A percentile compares a stretch with the other conserved stretches of the same genome.
These are phyloP conservation scores for Secale cereale DNA, from an alignment of 176 grass and related monocot genomes.

Conservation along the genomic window DNA sequence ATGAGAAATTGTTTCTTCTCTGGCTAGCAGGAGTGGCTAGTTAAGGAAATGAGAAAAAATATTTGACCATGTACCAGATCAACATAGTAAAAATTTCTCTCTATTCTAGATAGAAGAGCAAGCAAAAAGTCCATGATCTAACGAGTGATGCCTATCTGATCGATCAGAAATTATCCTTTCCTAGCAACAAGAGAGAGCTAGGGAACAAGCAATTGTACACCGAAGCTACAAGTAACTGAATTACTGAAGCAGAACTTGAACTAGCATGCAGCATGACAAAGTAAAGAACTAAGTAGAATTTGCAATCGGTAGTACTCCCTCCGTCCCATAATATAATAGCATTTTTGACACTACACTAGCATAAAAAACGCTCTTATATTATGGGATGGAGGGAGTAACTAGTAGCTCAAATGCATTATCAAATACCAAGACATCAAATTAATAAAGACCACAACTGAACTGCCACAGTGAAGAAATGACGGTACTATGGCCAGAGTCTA, in stretches of 20 bases:
- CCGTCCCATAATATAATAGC: too few relatives aligned
- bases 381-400: too few relatives aligned
- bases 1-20: not conserved
- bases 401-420: not conserved
- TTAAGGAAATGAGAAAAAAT: not conserved
- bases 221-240: not conserved
- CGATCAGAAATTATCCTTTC: not conserved
- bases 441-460: not conserved
- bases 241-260: not conserved
- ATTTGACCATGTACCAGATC: not conserved
- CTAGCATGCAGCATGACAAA: not conserved
- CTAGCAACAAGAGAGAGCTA: not conserved
- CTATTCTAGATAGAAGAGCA: not conserved
- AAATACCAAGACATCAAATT: not conserved
- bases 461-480: not conserved
- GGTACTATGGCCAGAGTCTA: not conserved
- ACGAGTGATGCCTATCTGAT: not conserved
- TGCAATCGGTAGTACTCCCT: not conserved
- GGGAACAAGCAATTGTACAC: not conserved
- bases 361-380: too few relatives aligned
- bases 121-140: not conserved
- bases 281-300: not conserved
- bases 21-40: not conserved
- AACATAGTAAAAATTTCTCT: not conserved
- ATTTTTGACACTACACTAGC: too few relatives aligned